phyloP scores from a whole-genome alignment of 2,329 filamentous ascomycete species.

The Stagonosporopsis vannaccii region DNA sequence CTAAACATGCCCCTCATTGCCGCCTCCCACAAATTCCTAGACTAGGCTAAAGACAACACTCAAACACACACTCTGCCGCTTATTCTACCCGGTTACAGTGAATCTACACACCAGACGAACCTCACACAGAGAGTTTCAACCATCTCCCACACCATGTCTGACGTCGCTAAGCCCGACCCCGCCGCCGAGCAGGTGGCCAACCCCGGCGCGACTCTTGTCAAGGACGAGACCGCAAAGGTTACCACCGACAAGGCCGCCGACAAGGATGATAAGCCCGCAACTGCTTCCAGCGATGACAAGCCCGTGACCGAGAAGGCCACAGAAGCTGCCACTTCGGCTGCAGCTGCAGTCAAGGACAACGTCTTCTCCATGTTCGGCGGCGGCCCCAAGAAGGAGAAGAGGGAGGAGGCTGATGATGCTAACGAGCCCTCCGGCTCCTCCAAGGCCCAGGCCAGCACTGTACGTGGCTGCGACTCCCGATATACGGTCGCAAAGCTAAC shows the following conservation, averaged over 20 bases:
- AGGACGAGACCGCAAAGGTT: slow-evolving; percentile 55
- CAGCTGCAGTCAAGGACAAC: slow-evolving; percentile 57
- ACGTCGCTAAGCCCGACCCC: slow-evolving; percentile 52
- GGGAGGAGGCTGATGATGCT: slow-evolving; percentile 72
- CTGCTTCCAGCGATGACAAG: slow-evolving; percentile 58
- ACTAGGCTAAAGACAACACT: slow-evolving; percentile 26
- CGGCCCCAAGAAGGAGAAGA: slow-evolving; percentile 95
- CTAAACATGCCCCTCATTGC: slow-evolving; percentile 32
- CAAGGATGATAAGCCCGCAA: slow-evolving; percentile 30
- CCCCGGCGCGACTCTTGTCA: slow-evolving; percentile 50
- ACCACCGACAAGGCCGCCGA: slow-evolving; percentile 48
- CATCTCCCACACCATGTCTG: slow-evolving; percentile 41
- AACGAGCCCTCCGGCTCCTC: slow-evolving; percentile 87
- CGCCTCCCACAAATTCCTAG: slow-evolving; percentile 36
- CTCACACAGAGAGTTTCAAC: slow-evolving; percentile 3
- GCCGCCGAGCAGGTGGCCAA: slow-evolving; percentile 49
- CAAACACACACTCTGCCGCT: slow-evolving; percentile 24
- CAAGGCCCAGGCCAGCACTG: slow-evolving; percentile 58
- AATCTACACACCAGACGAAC: slow-evolving; percentile 10
- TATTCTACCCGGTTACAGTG: slow-evolving; percentile 14
- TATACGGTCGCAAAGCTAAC: slow-evolving; percentile 19
- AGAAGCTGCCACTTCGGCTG: slow-evolving; percentile 45
- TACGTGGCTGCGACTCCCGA: slow-evolving; percentile 40
- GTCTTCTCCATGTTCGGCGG: slow-evolving; percentile 99
- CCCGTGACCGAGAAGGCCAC: slow-evolving; percentile 51